phyloP scores from a whole-genome alignment of 345 rosid genomes.

The Noccaea caerulescens region DNA sequence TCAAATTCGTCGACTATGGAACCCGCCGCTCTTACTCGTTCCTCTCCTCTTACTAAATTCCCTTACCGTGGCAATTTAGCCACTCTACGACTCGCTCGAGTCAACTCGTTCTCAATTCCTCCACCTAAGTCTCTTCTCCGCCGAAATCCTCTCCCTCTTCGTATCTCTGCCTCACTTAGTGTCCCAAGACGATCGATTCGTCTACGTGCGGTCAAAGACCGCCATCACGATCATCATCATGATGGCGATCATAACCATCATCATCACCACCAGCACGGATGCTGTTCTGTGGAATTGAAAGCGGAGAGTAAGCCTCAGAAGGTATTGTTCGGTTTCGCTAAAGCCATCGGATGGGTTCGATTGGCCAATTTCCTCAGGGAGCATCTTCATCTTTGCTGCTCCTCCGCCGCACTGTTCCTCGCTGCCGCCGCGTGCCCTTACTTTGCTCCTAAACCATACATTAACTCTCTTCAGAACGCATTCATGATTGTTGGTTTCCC shows the following conservation, averaged over 20 bases:
- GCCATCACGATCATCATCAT: slow-evolving; percentile 42
- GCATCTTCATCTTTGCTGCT: slow-evolving; percentile 81
- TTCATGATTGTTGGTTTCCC: slow-evolving; percentile 77
- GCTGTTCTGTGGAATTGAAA: slow-evolving; percentile 31
- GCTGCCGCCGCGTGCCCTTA: slow-evolving; percentile 81
- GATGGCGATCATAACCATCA: slow-evolving; percentile 42
- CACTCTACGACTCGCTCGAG: slow-evolving; percentile 40
- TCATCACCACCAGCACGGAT: slow-evolving; percentile 49
- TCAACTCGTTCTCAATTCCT: slow-evolving; percentile 46
- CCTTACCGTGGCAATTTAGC: slow-evolving; percentile 47
- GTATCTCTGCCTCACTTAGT: slow-evolving; percentile 37
- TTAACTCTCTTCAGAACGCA: slow-evolving; percentile 68
- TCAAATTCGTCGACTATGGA: slow-evolving; percentile 51
- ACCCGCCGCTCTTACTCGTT: slow-evolving; percentile 45
- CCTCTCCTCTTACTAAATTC: slow-evolving; percentile 48
- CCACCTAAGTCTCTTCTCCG: slow-evolving; percentile 33
- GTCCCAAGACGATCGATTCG: slow-evolving; percentile 39
- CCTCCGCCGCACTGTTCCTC: slow-evolving; percentile 70
- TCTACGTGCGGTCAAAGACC: slow-evolving; percentile 35
- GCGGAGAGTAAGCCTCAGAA: slow-evolving; percentile 59
- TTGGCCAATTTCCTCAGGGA: slow-evolving; percentile 82
- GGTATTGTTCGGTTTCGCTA: slow-evolving; percentile 63
- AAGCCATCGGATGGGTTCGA: slow-evolving; percentile 69
- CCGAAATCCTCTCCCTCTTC: slow-evolving; percentile 39
- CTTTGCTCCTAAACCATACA: slow-evolving; percentile 61